These are phyloP conservation scores for Blepharisma undulans DNA, from an alignment of 169 alveolate genomes.

Conservation along the genomic window DNA sequence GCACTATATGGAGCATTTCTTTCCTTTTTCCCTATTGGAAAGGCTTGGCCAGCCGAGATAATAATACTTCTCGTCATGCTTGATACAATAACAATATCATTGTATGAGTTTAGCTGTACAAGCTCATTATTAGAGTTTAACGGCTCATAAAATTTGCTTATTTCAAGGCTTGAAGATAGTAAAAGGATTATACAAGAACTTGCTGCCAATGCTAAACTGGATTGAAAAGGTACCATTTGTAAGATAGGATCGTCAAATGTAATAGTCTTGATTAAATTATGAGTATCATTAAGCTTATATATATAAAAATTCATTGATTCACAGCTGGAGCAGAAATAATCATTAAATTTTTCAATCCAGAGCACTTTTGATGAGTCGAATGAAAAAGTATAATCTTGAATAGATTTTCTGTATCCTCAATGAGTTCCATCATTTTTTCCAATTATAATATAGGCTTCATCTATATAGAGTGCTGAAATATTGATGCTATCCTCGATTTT, in stretches of 20 bases:
- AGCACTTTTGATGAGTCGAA: background rate
- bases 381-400: background rate
- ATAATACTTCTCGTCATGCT: background rate
- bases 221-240: background rate
- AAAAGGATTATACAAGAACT: background rate
- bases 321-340: background rate
- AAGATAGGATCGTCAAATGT: background rate
- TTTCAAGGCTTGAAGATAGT: background rate
- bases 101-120: background rate
- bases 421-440: background rate
- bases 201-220: background rate
- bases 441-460: background rate
- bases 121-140: background rate
- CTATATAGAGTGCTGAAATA: background rate
- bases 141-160: background rate
- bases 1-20: background rate
- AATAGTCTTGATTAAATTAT: background rate
- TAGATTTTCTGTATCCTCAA: background rate
- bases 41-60: background rate
- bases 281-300: background rate
- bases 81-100: background rate
- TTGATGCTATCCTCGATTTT: background rate
- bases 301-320: background rate
- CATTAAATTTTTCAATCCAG: background rate
- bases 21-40: background rate